A percentile compares a stretch with the other conserved stretches of the same genome.
Evolutionary conservation across 176 grass and related monocot species (phyloP).

Genomic region (Aechmea fasciata): DNA sequence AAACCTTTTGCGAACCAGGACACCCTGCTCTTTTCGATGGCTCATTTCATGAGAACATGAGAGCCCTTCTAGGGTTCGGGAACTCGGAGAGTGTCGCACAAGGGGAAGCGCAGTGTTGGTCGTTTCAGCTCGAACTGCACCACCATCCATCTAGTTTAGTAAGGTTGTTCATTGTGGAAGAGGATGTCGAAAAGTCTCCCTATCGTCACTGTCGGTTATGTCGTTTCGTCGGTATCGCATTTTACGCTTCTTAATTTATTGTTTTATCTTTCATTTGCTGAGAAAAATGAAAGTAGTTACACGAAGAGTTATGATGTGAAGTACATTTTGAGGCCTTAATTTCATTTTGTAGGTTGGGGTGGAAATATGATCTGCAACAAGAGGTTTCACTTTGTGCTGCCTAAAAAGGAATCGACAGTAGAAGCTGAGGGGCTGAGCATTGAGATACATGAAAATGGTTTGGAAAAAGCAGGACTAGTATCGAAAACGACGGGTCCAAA

Average conservation of each 20-base stretch:
- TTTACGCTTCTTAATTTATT: slow-evolving; percentile 1
- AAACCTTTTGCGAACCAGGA: slow-evolving; percentile 69
- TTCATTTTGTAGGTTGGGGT: slow-evolving; percentile 59
- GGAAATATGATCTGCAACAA: slow-evolving; percentile 74
- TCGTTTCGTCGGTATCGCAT: slow-evolving; percentile 41
- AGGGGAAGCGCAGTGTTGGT: slow-evolving; percentile 54
- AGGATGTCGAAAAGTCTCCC: slow-evolving; percentile 49
- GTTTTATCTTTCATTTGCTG: not conserved
- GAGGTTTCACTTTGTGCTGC: slow-evolving; percentile 85
- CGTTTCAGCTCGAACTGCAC: slow-evolving; percentile 70
- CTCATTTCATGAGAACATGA: slow-evolving; percentile 62
- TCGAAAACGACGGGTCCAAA: slow-evolving; percentile 23
- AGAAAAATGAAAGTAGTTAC: not conserved
- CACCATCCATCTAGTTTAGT: slow-evolving; percentile 50
- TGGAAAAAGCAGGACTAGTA: slow-evolving; percentile 14
- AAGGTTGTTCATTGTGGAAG: slow-evolving; percentile 68
- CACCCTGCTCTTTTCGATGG: slow-evolving; percentile 52
- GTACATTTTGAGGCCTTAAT: not conserved
- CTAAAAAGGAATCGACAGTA: slow-evolving; percentile 38
- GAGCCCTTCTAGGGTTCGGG: slow-evolving; percentile 42
- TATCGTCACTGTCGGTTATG: slow-evolving; percentile 50
- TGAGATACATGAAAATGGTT: slow-evolving; percentile 15
- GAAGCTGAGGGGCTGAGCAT: slow-evolving; percentile 38
- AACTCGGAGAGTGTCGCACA: slow-evolving; percentile 52
- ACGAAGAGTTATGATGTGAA: slow-evolving; percentile 2